Percentiles rank a stretch among this genome's conserved stretches.
Conservation (phyloP, 2,329 filamentous ascomycete species). For the Arthrobotrys sinensis region DNA sequence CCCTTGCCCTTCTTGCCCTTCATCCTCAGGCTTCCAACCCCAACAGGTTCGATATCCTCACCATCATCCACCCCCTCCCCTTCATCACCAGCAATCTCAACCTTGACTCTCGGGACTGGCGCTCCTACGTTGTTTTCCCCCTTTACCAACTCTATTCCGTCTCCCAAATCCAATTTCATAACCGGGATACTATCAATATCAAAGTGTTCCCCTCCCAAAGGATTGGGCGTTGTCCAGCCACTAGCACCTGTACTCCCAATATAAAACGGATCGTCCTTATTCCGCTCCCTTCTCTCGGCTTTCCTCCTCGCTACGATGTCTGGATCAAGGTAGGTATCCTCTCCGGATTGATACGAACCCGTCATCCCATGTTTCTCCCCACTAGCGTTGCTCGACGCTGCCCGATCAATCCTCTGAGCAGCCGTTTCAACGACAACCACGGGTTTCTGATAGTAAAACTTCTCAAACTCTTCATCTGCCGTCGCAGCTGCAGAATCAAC, state of each 20-base stretch:
- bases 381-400: conserved; percentile 49
- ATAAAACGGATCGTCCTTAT: conserved; percentile 96
- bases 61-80: conserved; percentile 73
- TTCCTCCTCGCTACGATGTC: conserved; percentile 82
- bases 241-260: conserved; percentile 71
- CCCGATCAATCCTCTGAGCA: conserved; percentile 62
- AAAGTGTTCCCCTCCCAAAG: conserved; percentile 71
- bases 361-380: conserved; percentile 56
- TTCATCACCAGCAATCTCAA: conserved; percentile 81
- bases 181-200: conserved; percentile 97
- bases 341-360: conserved; percentile 74
- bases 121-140: conserved; percentile 63
- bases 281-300: conserved; percentile 83
- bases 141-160: conserved; percentile 66
- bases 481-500: conserved; percentile 66
- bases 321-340: conserved; percentile 79
- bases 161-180: conserved; percentile 87
- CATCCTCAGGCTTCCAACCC: conserved; percentile 59
- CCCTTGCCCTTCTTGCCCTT: conserved; percentile 74
- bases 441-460: conserved; percentile 74
- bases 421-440: conserved; percentile 52
- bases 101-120: conserved; percentile 72
- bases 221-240: conserved; percentile 69
- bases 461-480: conserved; percentile 78
- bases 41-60: conserved; percentile 73